Evolutionary conservation across 2,329 filamentous ascomycete genomes (phyloP), one percentile per base, ranked within the genome.

Genomic region (Coniella lustricola): DNA sequence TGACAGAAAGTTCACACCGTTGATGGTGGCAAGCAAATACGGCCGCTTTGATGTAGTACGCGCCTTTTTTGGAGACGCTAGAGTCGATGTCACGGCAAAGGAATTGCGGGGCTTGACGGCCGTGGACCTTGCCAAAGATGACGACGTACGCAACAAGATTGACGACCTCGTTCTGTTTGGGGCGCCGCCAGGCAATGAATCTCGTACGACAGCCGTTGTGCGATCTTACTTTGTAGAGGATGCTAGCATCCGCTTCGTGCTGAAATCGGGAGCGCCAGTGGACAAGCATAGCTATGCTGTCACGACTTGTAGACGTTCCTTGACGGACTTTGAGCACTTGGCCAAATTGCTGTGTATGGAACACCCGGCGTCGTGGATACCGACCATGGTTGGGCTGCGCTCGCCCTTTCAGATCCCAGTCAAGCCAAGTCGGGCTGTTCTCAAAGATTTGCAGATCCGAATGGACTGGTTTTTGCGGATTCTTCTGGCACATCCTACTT

Each of bases 11-110:
- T 97, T 98, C 62, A 98, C 94, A 0, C 84, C 93, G 2, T 73
- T 98, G 49, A 98, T 98, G 93, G 86, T 98, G 54, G 91, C 91
- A 7, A 97, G 91, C 76, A 98, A 98, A 65, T 98, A 97, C 62
- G 93, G 93, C 31, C 81, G 93, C 54, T 85, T 95, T 46, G 93
- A 97, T 59, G 88, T 95, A 74, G 91, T 98, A 16, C 78, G 90
- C 50, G 83, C 84, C 9, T 75, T 98, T 5, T 97, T 95, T 64
- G 79, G 84, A 36, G 93, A 98, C 62, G 80, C 88, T 20, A 76
- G 94, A 57, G 89, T 96, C 4, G 93, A 98, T 62, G 69, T 91
- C 13, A 82, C 85, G 36, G 81, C 90, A 25, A 87, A 85, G 64
- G 94, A 98, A 63, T 69, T 87, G 14, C 81, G 93, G 51, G 93